Conservation (phyloP, 2,329 filamentous ascomycete genomes). For the Cryphonectria japonica region DNA sequence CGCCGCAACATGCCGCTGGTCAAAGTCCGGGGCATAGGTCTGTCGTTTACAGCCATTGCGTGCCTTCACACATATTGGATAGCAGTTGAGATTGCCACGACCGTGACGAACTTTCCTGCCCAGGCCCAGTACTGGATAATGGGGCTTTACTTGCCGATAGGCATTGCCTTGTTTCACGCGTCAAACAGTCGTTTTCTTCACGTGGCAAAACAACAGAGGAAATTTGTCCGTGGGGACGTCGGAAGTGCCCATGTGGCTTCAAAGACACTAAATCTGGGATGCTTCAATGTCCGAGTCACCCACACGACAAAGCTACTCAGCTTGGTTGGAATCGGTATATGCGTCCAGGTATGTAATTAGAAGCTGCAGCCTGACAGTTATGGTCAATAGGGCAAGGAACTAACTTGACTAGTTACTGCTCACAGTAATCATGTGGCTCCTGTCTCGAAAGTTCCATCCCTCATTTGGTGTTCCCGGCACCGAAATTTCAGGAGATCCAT, state of each 20-base stretch:
- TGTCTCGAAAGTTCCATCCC: conserved; percentile 67
- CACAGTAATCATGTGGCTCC: conserved; percentile 62
- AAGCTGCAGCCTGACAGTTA: background rate
- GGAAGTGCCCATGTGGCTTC: background rate
- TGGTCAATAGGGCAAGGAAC: background rate
- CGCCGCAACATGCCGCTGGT: conserved; percentile 36
- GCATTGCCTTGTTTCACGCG: conserved; percentile 68
- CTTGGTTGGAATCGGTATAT: conserved; percentile 58
- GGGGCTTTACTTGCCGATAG: conserved; percentile 66
- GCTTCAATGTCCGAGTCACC: conserved; percentile 45
- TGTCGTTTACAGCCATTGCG: conserved; percentile 35
- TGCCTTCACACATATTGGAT: conserved; percentile 33
- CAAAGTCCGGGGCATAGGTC: conserved; percentile 38
- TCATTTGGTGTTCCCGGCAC: conserved; percentile 64
- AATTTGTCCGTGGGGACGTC: conserved; percentile 31
- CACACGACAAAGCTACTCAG: conserved; percentile 54
- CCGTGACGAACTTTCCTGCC: conserved; percentile 48
- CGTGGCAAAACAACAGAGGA: conserved; percentile 58
- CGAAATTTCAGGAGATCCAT: conserved; percentile 60
- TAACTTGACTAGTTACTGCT: conserved; percentile 54
- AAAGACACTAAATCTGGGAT: conserved; percentile 33
- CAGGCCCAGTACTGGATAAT: conserved; percentile 68
- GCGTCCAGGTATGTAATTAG: conserved; percentile 52
- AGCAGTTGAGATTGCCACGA: conserved; percentile 39
- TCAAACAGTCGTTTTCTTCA: conserved; percentile 65